Percentiles rank a stretch among this genome's conserved stretches.
phyloP scores from a whole-genome alignment of 352 stramenopile species.

The Pythium biforme region DNA sequence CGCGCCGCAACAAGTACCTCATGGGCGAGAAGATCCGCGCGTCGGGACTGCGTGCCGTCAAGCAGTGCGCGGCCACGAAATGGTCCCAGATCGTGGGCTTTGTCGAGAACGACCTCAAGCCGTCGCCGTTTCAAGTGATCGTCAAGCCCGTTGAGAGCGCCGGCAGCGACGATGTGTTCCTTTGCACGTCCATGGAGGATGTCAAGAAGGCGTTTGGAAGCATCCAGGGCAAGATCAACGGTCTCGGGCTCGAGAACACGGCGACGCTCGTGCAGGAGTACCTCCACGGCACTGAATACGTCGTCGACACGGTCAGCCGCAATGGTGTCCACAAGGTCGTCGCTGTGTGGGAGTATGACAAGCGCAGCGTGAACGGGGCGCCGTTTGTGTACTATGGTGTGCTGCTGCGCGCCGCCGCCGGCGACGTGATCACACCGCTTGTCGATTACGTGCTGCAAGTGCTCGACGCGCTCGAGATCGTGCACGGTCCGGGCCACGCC shows the following conservation, averaged over 20 bases:
- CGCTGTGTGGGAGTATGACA: slow-evolving; percentile 97
- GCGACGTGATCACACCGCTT: slow-evolving; percentile 43
- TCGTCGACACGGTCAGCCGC: slow-evolving; percentile 94
- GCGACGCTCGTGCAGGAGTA: slow-evolving; percentile 95
- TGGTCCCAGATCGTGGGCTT: slow-evolving; percentile 84
- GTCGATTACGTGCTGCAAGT: slow-evolving; percentile 71
- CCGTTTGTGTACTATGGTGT: slow-evolving; percentile 96
- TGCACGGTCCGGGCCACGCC: slow-evolving; percentile 80
- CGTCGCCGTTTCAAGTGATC: slow-evolving; percentile 68
- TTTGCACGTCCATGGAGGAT: slow-evolving; percentile 90
- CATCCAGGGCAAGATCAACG: slow-evolving; percentile 91
- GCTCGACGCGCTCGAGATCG: slow-evolving; percentile 80
- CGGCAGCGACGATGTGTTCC: slow-evolving; percentile 92
- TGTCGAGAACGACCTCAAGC: slow-evolving; percentile 61
- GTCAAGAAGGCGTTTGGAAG: slow-evolving; percentile 89
- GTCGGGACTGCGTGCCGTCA: slow-evolving; percentile 73
- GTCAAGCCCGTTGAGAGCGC: slow-evolving; percentile 95
- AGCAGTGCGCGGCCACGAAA: slow-evolving; percentile 66
- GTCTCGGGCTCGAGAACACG: slow-evolving; percentile 82
- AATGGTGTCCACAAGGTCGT: slow-evolving; percentile 94
- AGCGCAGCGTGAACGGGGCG: slow-evolving; percentile 89
- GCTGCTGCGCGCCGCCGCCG: slow-evolving; percentile 51
- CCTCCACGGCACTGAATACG: slow-evolving; percentile 93
- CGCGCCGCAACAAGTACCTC: slow-evolving; percentile 89
- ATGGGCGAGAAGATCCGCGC: slow-evolving; percentile 85